phyloP scores from a whole-genome alignment of 2,329 filamentous ascomycete species.

The Colletotrichum scovillei region DNA sequence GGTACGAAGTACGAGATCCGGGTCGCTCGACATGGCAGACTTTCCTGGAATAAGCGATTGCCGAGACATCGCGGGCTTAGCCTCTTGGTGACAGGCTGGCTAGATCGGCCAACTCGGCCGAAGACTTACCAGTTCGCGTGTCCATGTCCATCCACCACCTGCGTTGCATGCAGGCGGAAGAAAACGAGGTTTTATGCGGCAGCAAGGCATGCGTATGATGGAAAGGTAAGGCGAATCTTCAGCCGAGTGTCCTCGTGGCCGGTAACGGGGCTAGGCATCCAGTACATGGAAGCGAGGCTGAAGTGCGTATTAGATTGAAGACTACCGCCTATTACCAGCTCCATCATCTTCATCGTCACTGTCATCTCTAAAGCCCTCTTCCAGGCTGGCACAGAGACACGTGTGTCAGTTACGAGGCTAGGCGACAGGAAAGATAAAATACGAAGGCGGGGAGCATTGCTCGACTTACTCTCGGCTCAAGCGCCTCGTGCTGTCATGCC shows the following conservation, averaged over 20 bases:
- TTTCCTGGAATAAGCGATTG: neutral
- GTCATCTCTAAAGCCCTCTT: constrained; percentile 63
- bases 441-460: neutral
- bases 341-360: constrained; percentile 54
- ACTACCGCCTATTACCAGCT: constrained; percentile 32
- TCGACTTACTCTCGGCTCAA: constrained; percentile 77
- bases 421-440: no score
- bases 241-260: constrained; percentile 15
- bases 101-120: constrained; percentile 16
- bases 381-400: constrained; percentile 57
- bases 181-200: constrained; percentile 1
- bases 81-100: neutral
- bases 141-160: neutral
- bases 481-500: constrained; percentile 65
- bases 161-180: constrained; percentile 8
- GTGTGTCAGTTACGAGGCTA: constrained; percentile 19
- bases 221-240: neutral
- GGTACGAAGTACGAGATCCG: neutral
- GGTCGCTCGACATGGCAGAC: neutral
- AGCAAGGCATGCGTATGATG: neutral
- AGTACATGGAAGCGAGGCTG: constrained; percentile 11
- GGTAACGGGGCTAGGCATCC: neutral
- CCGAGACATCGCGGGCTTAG: constrained; percentile 1
- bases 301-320: constrained; percentile 20
- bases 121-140: neutral